phyloP scores from a whole-genome alignment of 2,329 filamentous ascomycete species.

The Aspergillus proliferans region DNA sequence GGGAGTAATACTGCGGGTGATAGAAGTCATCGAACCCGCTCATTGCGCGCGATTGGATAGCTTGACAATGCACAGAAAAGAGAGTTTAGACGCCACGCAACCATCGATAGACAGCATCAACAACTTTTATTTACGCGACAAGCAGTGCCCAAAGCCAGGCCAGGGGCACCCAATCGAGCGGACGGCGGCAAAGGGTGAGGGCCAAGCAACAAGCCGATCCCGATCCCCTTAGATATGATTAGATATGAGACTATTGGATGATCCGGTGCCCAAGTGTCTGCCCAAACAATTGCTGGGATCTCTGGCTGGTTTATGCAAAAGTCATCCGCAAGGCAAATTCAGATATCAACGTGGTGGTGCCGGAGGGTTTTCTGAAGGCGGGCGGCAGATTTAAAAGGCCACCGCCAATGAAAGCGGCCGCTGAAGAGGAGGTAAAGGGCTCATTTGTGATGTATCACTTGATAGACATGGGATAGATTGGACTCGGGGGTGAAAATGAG shows the following conservation, averaged over 20 bases:
- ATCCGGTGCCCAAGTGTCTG: too few species aligned
- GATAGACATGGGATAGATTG: not conserved
- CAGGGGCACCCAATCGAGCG: too few species aligned
- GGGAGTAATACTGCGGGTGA: not conserved
- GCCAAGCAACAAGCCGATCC: too few species aligned
- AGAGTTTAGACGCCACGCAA: not conserved
- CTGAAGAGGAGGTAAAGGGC: not conserved
- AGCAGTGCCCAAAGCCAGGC: too few species aligned
- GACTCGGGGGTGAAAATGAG: too few species aligned
- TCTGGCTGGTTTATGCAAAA: too few species aligned
- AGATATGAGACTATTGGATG: too few species aligned
- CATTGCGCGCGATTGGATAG: slow-evolving; percentile 4
- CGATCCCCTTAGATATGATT: too few species aligned
- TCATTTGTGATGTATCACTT: not conserved
- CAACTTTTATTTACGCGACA: too few species aligned
- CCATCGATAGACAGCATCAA: not conserved
- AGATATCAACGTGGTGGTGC: too few species aligned
- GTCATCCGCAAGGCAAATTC: not conserved
- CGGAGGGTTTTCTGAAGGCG: not conserved
- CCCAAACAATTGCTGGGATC: too few species aligned
- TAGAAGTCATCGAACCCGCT: slow-evolving; percentile 11
- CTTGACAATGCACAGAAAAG: slow-evolving; percentile 6
- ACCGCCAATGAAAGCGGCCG: not conserved
- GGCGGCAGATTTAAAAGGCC: not conserved
- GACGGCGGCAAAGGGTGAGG: too few species aligned